Evolutionary conservation across 495 filamentous ascomycete genomes (phyloP), one percentile per base, ranked within the genome.

Genomic region (Penicillium paxilli): DNA sequence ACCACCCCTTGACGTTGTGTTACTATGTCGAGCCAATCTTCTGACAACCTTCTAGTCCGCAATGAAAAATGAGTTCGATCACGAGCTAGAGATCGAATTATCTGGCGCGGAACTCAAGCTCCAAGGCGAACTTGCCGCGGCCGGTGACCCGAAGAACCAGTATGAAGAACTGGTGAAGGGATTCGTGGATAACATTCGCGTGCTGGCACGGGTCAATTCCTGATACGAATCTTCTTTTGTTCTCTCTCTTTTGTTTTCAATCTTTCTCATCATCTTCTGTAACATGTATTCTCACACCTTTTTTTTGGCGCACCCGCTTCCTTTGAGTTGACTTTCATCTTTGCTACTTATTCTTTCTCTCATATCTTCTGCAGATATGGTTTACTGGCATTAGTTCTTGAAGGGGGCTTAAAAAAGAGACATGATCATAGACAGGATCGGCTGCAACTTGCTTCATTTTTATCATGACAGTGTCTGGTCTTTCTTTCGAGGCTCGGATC

Each of bases 31-130:
- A 40, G 52, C 0, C 55, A 44, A 38, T 38, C 56, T 60, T 58
- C 63, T 65, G 54, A 65, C 57, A 24, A 23, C 14, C n/a, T 16
- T 11, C 66, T 58, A 80, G 78, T 61, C 67, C 32, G 58, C 67
- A 5, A 50, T 66, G 54, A 73, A 80, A 63, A 58, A 69, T 45
- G 61, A 87, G 9, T 93, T 92, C 58, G 87, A 91, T 51, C 91
- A 96, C 64, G 92, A 97, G 66, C 81, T 96, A 8, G 92, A 97
- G 63, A 78, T 97, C 35, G 92, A 97, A 70, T 63, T 96, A 7
- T 86, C 86, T 11, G 81, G 85, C 0, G 75, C 71, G 5, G 82
- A 83, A 38, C 62, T 96, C 17, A 79, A 86, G 28, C 81, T 86
- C 44, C 89, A 95, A 52, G 89, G 90, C 3, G 72, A 77, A 14